Base-by-base conservation (phyloP, 139 green algal species). In the Asterochloris sp. region DNA sequence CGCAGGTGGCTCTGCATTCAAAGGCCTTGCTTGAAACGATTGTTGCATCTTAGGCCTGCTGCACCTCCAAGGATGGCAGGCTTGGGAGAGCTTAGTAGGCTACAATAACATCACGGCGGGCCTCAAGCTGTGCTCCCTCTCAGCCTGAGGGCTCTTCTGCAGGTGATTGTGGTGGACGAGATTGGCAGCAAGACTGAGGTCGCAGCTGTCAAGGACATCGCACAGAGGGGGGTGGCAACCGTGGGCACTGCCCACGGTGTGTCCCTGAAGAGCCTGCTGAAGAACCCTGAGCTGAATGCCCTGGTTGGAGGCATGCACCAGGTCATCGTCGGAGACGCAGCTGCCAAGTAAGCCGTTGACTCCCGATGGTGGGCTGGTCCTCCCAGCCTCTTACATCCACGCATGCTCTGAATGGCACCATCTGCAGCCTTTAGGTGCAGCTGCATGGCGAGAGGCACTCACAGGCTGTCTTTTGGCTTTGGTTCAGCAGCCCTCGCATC, bases 111-210 rank as follows among this genome's bases (percentile, higher is more conserved):
- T 54, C 23, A 76, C 10, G 29, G 21, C 0, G 38, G 69, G 26
- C 0, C 69, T 38, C 69, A 26, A 27, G 68, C 29, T 73, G 63
- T 60, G 27, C n/a, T n/a, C 14, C 15, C 27, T 13, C 26, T 67
- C 19, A 24, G 29, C 11, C 69, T 63, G 69, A 12, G 29, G 4
- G 64, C 74, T 4, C 66, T 71, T 23, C 23, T 62, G 63, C 81
- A 88, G 80, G 85, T 89, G 28, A 79, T 94, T 26, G 82, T 94
- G 17, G 91, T 94, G 69, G 89, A 94, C 71, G 91, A 94, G 89
- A 92, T 93, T 63, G 89, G 89, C 9, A 91, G 85, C 27, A 83
- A 89, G 79, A 28, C 81, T 16, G 91, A 94, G 84, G 86, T 81
- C n/a, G 68, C 83, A 63, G 89, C 91, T 15, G 85, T 86, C 47